phyloP scores from a whole-genome alignment of 2,329 filamentous ascomycete genomes.

The Alternaria ventricosa region DNA sequence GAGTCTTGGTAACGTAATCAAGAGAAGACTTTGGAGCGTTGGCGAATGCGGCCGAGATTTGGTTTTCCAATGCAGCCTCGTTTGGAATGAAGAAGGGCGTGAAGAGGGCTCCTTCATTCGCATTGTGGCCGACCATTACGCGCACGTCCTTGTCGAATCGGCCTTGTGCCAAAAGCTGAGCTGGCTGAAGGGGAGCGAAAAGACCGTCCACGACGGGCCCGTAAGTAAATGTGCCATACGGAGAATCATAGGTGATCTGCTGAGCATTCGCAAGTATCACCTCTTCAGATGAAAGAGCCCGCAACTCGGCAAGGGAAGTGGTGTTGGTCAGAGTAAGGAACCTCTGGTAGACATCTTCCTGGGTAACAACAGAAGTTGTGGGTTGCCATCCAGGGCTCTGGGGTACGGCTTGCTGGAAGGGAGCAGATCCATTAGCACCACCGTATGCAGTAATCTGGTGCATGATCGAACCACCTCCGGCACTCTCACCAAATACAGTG shows the following conservation, averaged over 20 bases:
- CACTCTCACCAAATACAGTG: slow-evolving; percentile 48
- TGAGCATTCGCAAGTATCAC: slow-evolving; percentile 45
- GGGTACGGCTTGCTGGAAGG: slow-evolving; percentile 48
- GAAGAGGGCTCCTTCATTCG: slow-evolving; percentile 55
- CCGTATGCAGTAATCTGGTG: slow-evolving; percentile 52
- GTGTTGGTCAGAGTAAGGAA: slow-evolving; percentile 44
- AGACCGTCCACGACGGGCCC: slow-evolving; percentile 45
- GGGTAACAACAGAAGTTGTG: slow-evolving; percentile 28
- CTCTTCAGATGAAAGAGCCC: slow-evolving; percentile 36
- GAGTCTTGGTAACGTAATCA: slow-evolving; percentile 51
- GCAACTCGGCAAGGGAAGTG: slow-evolving; percentile 43
- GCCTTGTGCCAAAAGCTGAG: slow-evolving; percentile 45
- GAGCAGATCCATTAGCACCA: slow-evolving; percentile 46
- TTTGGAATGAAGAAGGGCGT: slow-evolving; percentile 49
- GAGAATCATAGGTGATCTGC: slow-evolving; percentile 37
- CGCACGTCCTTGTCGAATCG: slow-evolving; percentile 45
- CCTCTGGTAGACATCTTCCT: slow-evolving; percentile 39
- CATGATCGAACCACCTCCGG: slow-evolving; percentile 49
- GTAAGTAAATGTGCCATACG: slow-evolving; percentile 44
- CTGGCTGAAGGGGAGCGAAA: slow-evolving; percentile 41
- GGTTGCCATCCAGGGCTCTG: slow-evolving; percentile 52
- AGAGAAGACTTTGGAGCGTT: slow-evolving; percentile 41
- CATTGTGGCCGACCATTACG: slow-evolving; percentile 52
- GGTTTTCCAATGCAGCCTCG: slow-evolving; percentile 33
- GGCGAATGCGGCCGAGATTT: slow-evolving; percentile 37